These are phyloP conservation scores for Ustilago crameri DNA, from an alignment of 1,284 basidiomycete genomes.

Conservation along the genomic window DNA sequence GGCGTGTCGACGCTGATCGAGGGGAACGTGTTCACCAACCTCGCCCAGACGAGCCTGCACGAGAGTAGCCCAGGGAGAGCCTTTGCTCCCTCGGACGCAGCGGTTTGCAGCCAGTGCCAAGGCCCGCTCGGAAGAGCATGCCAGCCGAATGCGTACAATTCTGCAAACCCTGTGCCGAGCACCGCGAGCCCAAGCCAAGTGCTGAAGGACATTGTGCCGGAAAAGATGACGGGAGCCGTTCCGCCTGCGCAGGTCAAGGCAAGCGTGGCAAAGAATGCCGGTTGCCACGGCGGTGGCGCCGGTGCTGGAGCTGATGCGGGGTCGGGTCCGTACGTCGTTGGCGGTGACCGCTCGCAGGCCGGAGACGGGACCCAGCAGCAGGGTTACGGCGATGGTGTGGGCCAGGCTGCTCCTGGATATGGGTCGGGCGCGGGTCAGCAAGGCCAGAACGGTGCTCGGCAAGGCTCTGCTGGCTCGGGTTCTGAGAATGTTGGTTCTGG, in stretches of 20 bases:
- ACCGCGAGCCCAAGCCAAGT: conserved; percentile 18
- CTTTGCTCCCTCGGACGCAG: conserved; percentile 25
- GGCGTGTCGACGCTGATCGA: conserved; percentile 33
- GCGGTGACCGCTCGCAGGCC: not conserved
- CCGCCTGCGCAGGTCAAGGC: conserved; percentile 22
- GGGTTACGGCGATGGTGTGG: conserved; percentile 6
- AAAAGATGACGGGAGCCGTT: conserved; percentile 12
- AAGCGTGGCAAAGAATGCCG: conserved; percentile 10
- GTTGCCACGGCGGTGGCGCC: not conserved
- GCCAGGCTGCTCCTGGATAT: not conserved
- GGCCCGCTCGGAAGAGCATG: conserved; percentile 22
- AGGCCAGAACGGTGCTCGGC: not conserved
- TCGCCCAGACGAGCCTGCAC: conserved; percentile 35
- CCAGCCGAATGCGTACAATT: conserved; percentile 38
- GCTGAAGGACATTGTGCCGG: conserved; percentile 20
- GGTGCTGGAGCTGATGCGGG: conserved; percentile 5
- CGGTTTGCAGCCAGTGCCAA: conserved; percentile 24
- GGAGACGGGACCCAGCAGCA: conserved; percentile 7
- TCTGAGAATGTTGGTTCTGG: not conserved
- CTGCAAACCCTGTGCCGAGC: conserved; percentile 29
- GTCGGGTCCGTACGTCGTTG: not conserved
- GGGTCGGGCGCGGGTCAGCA: not conserved
- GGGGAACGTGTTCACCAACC: conserved; percentile 41
- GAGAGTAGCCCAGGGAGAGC: conserved; percentile 20
- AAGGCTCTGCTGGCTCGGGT: not conserved